Evolutionary conservation across 345 rosid species (phyloP).

Genomic region (Nephelium lappaceum): DNA sequence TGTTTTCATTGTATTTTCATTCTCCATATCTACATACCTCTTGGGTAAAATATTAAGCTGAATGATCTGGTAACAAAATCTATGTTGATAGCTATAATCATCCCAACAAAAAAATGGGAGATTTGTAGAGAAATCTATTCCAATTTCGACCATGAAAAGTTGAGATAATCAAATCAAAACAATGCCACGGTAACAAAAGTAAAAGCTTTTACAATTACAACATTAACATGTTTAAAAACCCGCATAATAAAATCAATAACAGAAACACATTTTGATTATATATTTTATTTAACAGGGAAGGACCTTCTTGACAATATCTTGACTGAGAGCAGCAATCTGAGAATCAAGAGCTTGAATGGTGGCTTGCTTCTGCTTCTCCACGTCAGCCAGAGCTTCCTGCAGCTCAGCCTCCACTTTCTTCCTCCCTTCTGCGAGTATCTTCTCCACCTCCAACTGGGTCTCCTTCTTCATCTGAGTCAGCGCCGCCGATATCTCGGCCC

Average conservation of each 20-base stretch:
- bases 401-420: constrained; percentile 82
- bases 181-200: neutral
- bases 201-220: constrained; percentile 8
- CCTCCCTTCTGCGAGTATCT: constrained; percentile 64
- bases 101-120: neutral
- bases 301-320: constrained; percentile 88
- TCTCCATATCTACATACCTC: too few species aligned
- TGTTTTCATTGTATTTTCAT: too few species aligned
- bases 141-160: neutral
- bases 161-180: neutral
- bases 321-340: constrained; percentile 76
- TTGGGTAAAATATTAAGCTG: too few species aligned
- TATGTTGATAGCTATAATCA: neutral
- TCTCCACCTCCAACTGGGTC: constrained; percentile 75
- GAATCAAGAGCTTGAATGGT: constrained; percentile 78
- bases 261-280: neutral
- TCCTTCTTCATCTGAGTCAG: constrained; percentile 91
- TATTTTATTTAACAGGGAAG: constrained; percentile 60
- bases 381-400: constrained; percentile 64
- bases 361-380: constrained; percentile 90
- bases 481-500: constrained; percentile 90
- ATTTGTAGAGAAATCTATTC: neutral
- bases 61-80: too few species aligned
- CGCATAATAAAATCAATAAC: neutral
- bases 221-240: neutral